Conservation (phyloP, 495 filamentous ascomycete species). For the Aspergillus diversus region DNA sequence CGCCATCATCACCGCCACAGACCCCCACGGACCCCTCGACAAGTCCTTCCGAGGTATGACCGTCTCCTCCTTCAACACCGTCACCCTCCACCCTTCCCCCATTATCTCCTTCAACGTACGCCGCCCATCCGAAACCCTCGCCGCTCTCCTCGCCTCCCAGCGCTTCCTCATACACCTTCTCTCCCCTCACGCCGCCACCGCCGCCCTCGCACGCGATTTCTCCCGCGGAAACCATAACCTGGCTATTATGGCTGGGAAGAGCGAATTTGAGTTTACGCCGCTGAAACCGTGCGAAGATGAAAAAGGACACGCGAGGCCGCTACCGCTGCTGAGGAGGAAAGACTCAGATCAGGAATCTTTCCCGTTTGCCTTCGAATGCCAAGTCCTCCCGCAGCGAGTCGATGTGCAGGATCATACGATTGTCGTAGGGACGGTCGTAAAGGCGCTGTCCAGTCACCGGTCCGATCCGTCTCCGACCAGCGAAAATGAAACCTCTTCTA, state of each 20-base stretch:
- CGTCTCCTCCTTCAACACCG: slow-evolving; percentile 81
- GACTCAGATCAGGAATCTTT: slow-evolving; percentile 27
- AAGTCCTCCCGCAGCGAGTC: slow-evolving; percentile 39
- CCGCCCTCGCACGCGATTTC: slow-evolving; percentile 48
- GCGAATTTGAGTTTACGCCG: slow-evolving; percentile 41
- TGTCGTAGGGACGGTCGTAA: slow-evolving; percentile 42
- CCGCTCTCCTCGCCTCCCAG: slow-evolving; percentile 56
- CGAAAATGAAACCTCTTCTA: not conserved
- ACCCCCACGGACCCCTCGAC: slow-evolving; percentile 17
- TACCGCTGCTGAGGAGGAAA: slow-evolving; percentile 38
- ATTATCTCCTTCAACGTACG: slow-evolving; percentile 80
- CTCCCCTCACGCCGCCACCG: slow-evolving; percentile 33
- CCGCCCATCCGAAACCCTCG: slow-evolving; percentile 70
- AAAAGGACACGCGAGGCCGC: slow-evolving; percentile 19
- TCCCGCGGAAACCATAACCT: slow-evolving; percentile 43
- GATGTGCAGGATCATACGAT: slow-evolving; percentile 51
- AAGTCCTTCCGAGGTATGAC: slow-evolving; percentile 64
- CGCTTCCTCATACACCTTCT: slow-evolving; percentile 51
- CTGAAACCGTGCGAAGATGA: not conserved
- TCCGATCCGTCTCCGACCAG: not conserved
- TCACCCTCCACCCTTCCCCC: slow-evolving; percentile 67
- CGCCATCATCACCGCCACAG: slow-evolving; percentile 66
- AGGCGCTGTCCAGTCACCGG: slow-evolving; percentile 18
- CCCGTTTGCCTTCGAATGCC: slow-evolving; percentile 48
- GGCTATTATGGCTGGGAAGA: slow-evolving; percentile 34